These are phyloP conservation scores for Oleoguttula mirabilis DNA, from an alignment of 495 filamentous ascomycete species.

Conservation along the genomic window DNA sequence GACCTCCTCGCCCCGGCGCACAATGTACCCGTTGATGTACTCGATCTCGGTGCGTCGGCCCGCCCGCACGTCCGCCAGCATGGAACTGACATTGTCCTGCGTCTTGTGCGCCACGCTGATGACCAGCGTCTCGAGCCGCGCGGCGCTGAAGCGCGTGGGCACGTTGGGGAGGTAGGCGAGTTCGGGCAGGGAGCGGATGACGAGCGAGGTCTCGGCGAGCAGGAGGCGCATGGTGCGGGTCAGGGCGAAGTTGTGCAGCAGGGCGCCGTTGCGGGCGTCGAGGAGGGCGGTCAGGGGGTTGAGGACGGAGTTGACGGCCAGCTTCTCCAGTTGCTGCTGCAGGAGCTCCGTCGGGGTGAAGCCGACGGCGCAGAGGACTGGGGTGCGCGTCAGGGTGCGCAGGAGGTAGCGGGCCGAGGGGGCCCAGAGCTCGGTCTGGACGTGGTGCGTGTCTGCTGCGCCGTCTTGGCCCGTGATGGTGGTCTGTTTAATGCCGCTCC, in stretches of 20 bases:
- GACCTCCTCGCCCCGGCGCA: constrained; percentile 54
- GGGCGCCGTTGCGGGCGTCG: constrained; percentile 57
- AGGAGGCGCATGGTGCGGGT: constrained; percentile 49
- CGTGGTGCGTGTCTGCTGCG: neutral
- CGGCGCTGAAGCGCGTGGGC: constrained; percentile 41
- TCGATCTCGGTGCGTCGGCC: constrained; percentile 62
- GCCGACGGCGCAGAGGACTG: constrained; percentile 33
- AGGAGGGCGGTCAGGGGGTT: constrained; percentile 70
- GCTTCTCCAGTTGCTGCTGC: constrained; percentile 59
- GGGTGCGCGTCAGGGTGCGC: constrained; percentile 26
- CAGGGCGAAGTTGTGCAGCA: constrained; percentile 50
- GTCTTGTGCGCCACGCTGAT: constrained; percentile 50
- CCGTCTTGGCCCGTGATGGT: constrained; percentile 6
- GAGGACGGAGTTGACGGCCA: constrained; percentile 68
- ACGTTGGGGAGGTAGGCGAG: constrained; percentile 49
- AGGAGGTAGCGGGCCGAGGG: constrained; percentile 27
- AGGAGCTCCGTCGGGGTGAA: constrained; percentile 41
- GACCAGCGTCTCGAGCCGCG: constrained; percentile 44
- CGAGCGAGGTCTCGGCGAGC: constrained; percentile 50
- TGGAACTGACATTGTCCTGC: constrained; percentile 56
- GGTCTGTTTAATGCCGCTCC: constrained; percentile 1
- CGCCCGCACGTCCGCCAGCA: constrained; percentile 62
- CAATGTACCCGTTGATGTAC: constrained; percentile 76
- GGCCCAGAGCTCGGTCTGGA: constrained; percentile 15
- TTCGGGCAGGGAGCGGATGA: constrained; percentile 56